Evolutionary conservation across 129 eudicot genomes (phyloP), one percentile per base, ranked within the genome.

Genomic region (Tagetes patula): DNA sequence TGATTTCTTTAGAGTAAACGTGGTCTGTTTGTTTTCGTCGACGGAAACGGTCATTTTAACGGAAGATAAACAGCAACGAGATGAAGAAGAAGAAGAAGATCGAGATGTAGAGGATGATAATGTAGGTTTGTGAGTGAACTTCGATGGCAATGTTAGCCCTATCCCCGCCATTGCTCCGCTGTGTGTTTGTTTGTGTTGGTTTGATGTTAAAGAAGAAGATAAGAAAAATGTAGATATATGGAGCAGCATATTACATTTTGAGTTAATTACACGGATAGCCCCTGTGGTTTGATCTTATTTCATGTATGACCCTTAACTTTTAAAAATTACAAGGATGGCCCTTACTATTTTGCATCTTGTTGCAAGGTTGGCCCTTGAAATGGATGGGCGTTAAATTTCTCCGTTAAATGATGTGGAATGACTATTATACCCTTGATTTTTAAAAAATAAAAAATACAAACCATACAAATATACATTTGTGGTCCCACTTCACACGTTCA

Each of bases 1-100:
- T 1, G 98, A 93, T 65, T 94, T 90, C 75, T 84, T 62, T 59
- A 94, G 93, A 71, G 96, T 82, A 70, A 39, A 94, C 40, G 91
- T 20, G 27, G 27, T 81, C 70, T 90, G 86, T 67, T 86, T 84
- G 72, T 88, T 86, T 68, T 85, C 86, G 77, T 83, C 93, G 60
- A 86, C 60, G 48, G 90, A 67, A 54, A 82, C 84, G 1, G 88
- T 70, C 86, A 89, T 82, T 66, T 55, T 86, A 11, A 88, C 84
- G 67, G 85, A 77, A 27, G 80, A 77, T 31, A 65, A 43, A 50
- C 27, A 38, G 73, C 81, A 72, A 10, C 74, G 79, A n/a, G 82
- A 43, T 7, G 88, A 70, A 14, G 76, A 81, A 1, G 84, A 61
- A 41, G 88, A 70, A 5, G 76, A 81, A 0, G 84, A 61, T 41